phyloP scores from a whole-genome alignment of 306 rosid genomes.

The Cercis canadensis region DNA sequence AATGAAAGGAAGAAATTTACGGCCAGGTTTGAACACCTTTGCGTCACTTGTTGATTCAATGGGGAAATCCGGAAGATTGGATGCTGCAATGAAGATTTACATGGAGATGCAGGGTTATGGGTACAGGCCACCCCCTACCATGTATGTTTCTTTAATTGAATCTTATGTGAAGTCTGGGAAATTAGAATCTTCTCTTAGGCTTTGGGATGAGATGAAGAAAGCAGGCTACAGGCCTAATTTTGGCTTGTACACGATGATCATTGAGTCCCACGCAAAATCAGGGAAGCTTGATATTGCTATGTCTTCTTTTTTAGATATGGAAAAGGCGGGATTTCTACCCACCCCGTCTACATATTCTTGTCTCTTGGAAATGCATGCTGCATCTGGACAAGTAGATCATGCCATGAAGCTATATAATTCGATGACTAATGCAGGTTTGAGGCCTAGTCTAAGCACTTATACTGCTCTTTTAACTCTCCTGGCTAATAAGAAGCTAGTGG shows the following conservation, averaged over 20 bases:
- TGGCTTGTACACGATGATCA: conserved; percentile 86
- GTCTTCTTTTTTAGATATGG: conserved; percentile 89
- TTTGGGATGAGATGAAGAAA: conserved; percentile 96
- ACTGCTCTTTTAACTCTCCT: conserved; percentile 75
- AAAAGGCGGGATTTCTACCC: conserved; percentile 95
- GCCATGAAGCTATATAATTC: conserved; percentile 92
- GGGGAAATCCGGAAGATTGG: conserved; percentile 97
- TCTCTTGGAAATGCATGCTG: conserved; percentile 95
- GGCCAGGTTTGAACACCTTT: conserved; percentile 68
- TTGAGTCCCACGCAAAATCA: conserved; percentile 89
- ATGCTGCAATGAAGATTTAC: conserved; percentile 80
- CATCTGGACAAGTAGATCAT: conserved; percentile 85
- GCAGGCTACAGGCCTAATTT: conserved; percentile 93
- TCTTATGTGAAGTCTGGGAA: conserved; percentile 95
- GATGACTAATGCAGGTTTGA: conserved; percentile 88
- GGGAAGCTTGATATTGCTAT: conserved; percentile 92
- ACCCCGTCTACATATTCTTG: conserved; percentile 89
- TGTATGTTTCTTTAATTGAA: conserved; percentile 78
- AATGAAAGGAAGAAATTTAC: conserved; percentile 74
- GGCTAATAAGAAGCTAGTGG: conserved; percentile 85
- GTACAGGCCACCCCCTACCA: conserved; percentile 69
- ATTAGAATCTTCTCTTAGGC: conserved; percentile 77
- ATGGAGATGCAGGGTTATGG: conserved; percentile 88
- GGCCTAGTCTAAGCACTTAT: conserved; percentile 86
- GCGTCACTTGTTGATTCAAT: conserved; percentile 85